Base-by-base conservation (phyloP, 208 protist genomes). In the Angomonas deanei region DNA sequence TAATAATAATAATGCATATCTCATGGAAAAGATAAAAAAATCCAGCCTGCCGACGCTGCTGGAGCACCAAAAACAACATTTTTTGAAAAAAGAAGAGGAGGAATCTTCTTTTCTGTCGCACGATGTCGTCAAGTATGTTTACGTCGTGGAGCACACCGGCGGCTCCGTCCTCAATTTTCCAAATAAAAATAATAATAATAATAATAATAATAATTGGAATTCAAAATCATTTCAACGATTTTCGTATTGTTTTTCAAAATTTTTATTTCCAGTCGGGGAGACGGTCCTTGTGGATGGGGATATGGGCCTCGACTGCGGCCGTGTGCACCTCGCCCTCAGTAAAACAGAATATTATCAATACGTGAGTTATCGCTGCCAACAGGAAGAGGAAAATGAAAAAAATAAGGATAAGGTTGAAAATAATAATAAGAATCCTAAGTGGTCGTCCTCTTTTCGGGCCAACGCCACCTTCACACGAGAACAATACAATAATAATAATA, bases 161-260 rank as follows among this genome's bases (percentile, higher is more conserved):
- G n/a, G n/a, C n/a, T n/a, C n/a, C n/a, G n/a, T n/a, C n/a, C n/a
- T n/a, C n/a, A n/a, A n/a, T n/a, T n/a, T n/a, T n/a, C 47, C 23
- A n/a, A 53, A 53, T 26, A 26, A 53, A 21, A 53, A 53, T 53
- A 53, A 53, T 53, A 53, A 53, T 53, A 53, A 53, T 53, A 53
- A 53, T 53, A 53, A 53, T 42, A 42, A 42, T 42, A 42, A 42
- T 42, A 42, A 42, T 42, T n/a, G 15, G 15, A 42, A 42, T 42
- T 42, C 15, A 42, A 42, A 42, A n/a, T n/a, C n/a, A n/a, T n/a
- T n/a, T n/a, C n/a, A n/a, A n/a, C n/a, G n/a, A n/a, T n/a, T n/a
- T n/a, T n/a, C n/a, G n/a, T n/a, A n/a, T n/a, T n/a, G n/a, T n/a
- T n/a, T n/a, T n/a, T n/a, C n/a, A n/a, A n/a, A n/a, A n/a, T n/a